A percentile compares a stretch with the other conserved stretches of the same genome.
phyloP scores from a whole-genome alignment of 2,329 filamentous ascomycete genomes.

The Curvularia hawaiiensis region DNA sequence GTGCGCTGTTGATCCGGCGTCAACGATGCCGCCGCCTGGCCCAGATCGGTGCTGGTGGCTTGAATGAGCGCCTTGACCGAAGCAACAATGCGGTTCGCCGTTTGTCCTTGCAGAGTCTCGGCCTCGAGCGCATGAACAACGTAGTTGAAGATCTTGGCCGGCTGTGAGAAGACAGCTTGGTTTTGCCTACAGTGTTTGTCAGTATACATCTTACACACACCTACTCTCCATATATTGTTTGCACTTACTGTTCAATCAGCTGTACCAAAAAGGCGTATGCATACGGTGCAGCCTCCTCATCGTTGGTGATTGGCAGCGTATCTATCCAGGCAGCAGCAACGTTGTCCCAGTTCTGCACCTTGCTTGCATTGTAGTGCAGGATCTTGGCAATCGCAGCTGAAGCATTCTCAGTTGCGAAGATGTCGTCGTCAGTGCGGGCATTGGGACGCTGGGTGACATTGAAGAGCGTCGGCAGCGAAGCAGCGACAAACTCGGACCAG shows the following conservation, averaged over 20 bases:
- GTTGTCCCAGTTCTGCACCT: conserved; percentile 76
- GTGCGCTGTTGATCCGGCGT: conserved; percentile 78
- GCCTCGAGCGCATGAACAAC: conserved; percentile 90
- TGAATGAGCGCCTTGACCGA: conserved; percentile 80
- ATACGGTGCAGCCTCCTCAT: conserved; percentile 96
- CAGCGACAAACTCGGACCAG: conserved; percentile 87
- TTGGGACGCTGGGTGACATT: conserved; percentile 81
- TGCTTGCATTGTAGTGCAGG: conserved; percentile 81
- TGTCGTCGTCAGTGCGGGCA: conserved; percentile 86
- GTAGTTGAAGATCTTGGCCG: conserved; percentile 80
- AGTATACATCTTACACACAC: not conserved
- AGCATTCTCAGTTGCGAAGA: conserved; percentile 97
- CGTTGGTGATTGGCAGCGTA: conserved; percentile 88
- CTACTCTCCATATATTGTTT: not conserved
- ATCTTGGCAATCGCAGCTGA: conserved; percentile 98
- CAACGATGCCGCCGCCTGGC: conserved; percentile 75
- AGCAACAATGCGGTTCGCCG: conserved; percentile 74
- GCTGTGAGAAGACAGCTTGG: conserved; percentile 76
- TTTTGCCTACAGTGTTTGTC: conserved; percentile 69
- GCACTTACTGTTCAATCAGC: conserved; percentile 89
- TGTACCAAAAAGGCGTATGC: conserved; percentile 91
- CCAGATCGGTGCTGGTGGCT: conserved; percentile 74
- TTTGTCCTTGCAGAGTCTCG: conserved; percentile 85
- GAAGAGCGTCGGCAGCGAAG: conserved; percentile 81
- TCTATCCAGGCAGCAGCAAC: conserved; percentile 86